These are phyloP conservation scores for Cladophialophora immunda DNA, from an alignment of 2,329 filamentous ascomycete species.

Conservation along the genomic window DNA sequence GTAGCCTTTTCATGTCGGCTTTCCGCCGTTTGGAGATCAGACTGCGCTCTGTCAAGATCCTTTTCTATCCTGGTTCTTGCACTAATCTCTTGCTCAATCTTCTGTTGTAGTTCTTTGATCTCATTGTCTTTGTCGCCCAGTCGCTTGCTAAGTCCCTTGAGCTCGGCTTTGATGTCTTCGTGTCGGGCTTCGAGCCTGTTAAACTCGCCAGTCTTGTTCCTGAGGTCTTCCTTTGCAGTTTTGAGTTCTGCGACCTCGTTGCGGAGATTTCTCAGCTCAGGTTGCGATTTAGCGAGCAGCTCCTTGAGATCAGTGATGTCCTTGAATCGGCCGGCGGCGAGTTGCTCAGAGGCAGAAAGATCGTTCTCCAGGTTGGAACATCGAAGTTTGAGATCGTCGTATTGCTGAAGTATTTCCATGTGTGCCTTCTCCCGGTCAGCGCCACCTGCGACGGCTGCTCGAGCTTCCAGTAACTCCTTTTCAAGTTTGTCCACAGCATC, in stretches of 20 bases:
- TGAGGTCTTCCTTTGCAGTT: slow-evolving; percentile 76
- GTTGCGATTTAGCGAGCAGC: slow-evolving; percentile 82
- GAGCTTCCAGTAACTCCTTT: slow-evolving; percentile 70
- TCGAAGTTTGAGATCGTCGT: slow-evolving; percentile 73
- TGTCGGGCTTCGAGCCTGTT: slow-evolving; percentile 82
- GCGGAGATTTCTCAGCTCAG: slow-evolving; percentile 80
- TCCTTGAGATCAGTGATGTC: slow-evolving; percentile 83
- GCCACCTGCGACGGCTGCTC: slow-evolving; percentile 55
- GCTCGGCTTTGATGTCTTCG: slow-evolving; percentile 79
- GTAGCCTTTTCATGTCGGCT: slow-evolving; percentile 80
- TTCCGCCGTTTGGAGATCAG: slow-evolving; percentile 80
- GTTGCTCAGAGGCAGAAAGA: slow-evolving; percentile 82
- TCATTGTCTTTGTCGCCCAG: slow-evolving; percentile 79
- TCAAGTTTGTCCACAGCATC: slow-evolving; percentile 73
- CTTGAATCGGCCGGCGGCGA: slow-evolving; percentile 87
- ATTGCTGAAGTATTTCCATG: slow-evolving; percentile 55
- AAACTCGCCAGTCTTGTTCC: slow-evolving; percentile 69
- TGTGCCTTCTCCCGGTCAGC: slow-evolving; percentile 56
- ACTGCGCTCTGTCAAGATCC: slow-evolving; percentile 74
- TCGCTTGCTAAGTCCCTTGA: slow-evolving; percentile 73
- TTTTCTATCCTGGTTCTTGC: slow-evolving; percentile 80
- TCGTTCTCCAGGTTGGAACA: slow-evolving; percentile 79
- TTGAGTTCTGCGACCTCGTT: slow-evolving; percentile 80
- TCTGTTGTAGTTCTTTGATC: slow-evolving; percentile 79
- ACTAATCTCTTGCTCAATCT: slow-evolving; percentile 76